Base-by-base conservation (phyloP, 768 basidiomycete species). In the Pluteus cervinus region DNA sequence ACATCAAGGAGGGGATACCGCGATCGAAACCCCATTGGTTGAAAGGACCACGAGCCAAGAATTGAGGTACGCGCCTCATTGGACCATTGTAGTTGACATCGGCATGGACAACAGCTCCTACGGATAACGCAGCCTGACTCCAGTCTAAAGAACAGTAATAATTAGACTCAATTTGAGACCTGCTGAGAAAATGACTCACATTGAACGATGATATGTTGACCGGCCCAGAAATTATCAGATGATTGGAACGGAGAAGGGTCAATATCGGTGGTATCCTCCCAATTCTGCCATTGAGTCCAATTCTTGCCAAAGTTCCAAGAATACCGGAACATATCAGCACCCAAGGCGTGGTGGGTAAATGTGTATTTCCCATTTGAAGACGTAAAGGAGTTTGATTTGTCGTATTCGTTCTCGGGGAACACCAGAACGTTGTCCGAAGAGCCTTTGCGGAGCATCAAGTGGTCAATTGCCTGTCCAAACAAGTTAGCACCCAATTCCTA, bases 21-120 rank as follows among this genome's bases (percentile, higher is more conserved):
- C 78, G 66, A 63, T 96, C 92, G 55, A 79, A 91, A 39, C 92
- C 92, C 89, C 90, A 96, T 24, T 73, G 61, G 52, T 96, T 96
- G 74, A 88, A 96, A 0, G 81, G 79, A 33, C 92, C 92, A 48
- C 92, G 83, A 29, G 79, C 86, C 37, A 96, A 63, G 48, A 93
- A 69, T 50, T 92, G 89, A 17, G 92, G 92, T 20, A 87, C 82
- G 17, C 89, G 84, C 50, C 92, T 82, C 35, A 66, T 60, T 25
- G 61, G 55, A 3, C 68, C 71, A 6, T 54, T 56, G 55, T 75
- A 86, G 29, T 70, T 71, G 40, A 67, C 56, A 52, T 96, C 92
- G 12, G 86, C 84, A 47, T 94, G 91, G 8, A 89, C 63, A 24
- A 87, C 77, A 29, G 76, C 70, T 18, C 72, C 65, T 5, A 80